Evolutionary conservation across 805 yeast species (phyloP), one percentile per base, ranked within the genome.

Genomic region (Lipomyces anomalus): DNA sequence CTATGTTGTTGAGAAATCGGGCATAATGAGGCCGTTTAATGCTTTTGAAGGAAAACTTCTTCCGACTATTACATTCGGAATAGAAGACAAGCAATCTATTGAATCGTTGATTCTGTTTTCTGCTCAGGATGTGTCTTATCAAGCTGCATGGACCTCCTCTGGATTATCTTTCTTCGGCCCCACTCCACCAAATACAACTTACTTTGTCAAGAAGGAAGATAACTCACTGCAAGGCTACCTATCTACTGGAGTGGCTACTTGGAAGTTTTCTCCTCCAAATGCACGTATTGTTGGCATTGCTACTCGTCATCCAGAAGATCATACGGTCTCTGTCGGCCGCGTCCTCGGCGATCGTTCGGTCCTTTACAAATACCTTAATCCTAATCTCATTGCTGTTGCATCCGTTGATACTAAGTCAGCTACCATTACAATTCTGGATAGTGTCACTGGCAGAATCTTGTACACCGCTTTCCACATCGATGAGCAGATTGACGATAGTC

Each of bases 351-450:
- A 83, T 55, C 74, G 86, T 59, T 70, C 80, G 1, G 90, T 86
- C 1, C 65, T 87, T 33, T 87, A 89, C 74, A 92, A 90, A 64
- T 89, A 83, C 61, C 66, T 89, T 48, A 73, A 84, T 57, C 95
- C 94, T 18, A 78, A 84, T 57, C 48, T 76, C 18, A 69, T 82
- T 1, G 72, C 78, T 1, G 69, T 79, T 18, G 73, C 80, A 2
- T 66, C 80, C 0, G 55, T 62, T 20, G 59, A 70, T 38, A 58
- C 62, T 0, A 50, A 58, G 1, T 48, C 56, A 0, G 56, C 87
- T 29, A 66, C 61, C 9, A 52, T 85, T 11, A 70, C 76, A 48
- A 59, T 90, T 3, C 47, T 87, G 28, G 92, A 90, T 60, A 69
- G 78, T 0, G 67, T 83, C 3, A 75, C 84, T 1, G 97, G 97